These are phyloP conservation scores for Corymbia maculata DNA, from an alignment of 345 rosid genomes.

Conservation along the genomic window DNA sequence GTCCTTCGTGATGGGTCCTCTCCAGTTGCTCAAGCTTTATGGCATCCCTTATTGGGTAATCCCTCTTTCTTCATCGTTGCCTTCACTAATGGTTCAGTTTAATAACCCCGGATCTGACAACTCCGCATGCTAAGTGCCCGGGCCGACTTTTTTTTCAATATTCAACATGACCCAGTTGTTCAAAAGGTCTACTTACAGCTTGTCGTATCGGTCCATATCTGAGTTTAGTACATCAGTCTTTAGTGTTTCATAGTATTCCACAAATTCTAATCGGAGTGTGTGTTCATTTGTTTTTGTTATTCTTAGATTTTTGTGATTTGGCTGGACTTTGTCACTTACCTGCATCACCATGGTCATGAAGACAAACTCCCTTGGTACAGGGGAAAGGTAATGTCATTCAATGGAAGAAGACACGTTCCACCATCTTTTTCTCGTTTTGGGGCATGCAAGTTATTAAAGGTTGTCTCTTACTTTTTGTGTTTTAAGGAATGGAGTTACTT, in stretches of 20 bases:
- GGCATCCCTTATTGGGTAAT: constrained; percentile 65
- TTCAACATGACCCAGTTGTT: background rate
- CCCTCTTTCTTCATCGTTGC: background rate
- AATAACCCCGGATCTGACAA: background rate
- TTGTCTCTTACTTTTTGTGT: background rate
- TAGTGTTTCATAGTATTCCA: background rate
- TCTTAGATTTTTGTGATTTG: constrained; percentile 62
- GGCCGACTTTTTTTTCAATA: background rate
- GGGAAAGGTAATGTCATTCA: constrained; percentile 41
- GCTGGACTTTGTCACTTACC: constrained; percentile 83
- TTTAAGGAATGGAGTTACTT: constrained; percentile 86
- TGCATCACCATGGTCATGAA: constrained; percentile 90
- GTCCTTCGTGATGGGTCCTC: constrained; percentile 47
- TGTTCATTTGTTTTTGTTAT: background rate
- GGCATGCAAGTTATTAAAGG: background rate
- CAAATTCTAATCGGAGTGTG: background rate
- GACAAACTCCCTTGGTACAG: constrained; percentile 95
- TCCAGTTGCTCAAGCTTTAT: constrained; percentile 63
- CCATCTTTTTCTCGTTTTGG: background rate
- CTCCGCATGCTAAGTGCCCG: background rate
- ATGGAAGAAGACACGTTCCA: background rate
- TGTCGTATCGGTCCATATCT: background rate
- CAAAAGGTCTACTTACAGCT: background rate
- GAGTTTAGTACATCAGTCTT: background rate
- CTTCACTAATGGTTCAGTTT: background rate